A percentile compares a stretch with the other conserved stretches of the same genome.
These are phyloP conservation scores for Dalechampia spathulata DNA, from an alignment of 441 rosid species.

Conservation along the genomic window DNA sequence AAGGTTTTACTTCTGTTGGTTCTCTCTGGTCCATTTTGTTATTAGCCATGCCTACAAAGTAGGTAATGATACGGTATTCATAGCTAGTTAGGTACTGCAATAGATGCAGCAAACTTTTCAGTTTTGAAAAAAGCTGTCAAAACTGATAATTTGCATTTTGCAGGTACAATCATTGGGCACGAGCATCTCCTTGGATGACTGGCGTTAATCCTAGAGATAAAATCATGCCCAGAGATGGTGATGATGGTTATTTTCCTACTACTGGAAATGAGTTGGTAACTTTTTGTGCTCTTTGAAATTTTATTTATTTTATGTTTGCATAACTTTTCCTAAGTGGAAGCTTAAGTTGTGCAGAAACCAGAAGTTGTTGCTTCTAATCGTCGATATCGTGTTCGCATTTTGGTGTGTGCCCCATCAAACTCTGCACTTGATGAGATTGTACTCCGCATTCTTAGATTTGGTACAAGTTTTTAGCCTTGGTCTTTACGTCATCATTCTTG, in stretches of 20 bases:
- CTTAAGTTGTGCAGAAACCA: constrained; percentile 55
- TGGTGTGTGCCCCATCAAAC: constrained; percentile 97
- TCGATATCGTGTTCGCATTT: constrained; percentile 65
- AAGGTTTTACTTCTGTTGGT: no score
- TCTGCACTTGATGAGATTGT: constrained; percentile 99
- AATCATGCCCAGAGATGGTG: constrained; percentile 76
- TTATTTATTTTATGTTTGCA: background rate
- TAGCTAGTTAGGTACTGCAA: background rate
- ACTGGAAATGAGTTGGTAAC: constrained; percentile 88
- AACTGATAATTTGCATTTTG: constrained; percentile 20
- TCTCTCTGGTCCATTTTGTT: no score
- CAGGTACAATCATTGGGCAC: constrained; percentile 69
- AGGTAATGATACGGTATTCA: background rate
- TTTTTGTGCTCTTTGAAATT: constrained; percentile 16
- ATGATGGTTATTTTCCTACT: constrained; percentile 84
- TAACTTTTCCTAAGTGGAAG: constrained; percentile 8
- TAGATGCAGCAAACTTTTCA: constrained; percentile 1
- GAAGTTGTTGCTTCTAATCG: constrained; percentile 72
- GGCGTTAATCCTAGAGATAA: constrained; percentile 77
- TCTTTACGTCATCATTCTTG: background rate
- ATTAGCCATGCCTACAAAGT: no score
- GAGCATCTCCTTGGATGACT: constrained; percentile 82
- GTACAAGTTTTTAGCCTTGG: constrained; percentile 30
- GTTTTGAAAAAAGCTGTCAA: constrained; percentile 6
- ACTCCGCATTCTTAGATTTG: constrained; percentile 64